Percentiles rank a stretch among this genome's conserved stretches.
Evolutionary conservation across 2,329 filamentous ascomycete species (phyloP).

Genomic region (Penicillium digitatum): DNA sequence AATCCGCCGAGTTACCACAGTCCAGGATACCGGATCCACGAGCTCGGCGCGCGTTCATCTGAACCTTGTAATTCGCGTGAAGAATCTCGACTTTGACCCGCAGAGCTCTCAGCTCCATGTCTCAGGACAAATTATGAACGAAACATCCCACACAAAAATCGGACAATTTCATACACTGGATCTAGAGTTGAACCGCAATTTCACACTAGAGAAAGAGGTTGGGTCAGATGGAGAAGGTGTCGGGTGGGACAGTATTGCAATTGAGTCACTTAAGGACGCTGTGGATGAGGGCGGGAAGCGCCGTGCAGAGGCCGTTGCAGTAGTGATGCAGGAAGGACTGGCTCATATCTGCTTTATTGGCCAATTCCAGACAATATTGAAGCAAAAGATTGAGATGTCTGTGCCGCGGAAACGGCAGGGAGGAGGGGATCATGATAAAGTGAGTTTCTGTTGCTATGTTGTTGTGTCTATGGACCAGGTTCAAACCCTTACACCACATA

Average conservation of each 20-base stretch:
- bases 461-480: neutral
- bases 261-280: slow-evolving; percentile 72
- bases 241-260: slow-evolving; percentile 86
- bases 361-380: slow-evolving; percentile 48
- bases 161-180: slow-evolving; percentile 71
- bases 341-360: slow-evolving; percentile 52
- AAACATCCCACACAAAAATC: slow-evolving; percentile 64
- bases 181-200: slow-evolving; percentile 80
- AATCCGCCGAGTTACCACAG: slow-evolving; percentile 62
- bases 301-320: slow-evolving; percentile 77
- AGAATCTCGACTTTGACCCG: slow-evolving; percentile 65
- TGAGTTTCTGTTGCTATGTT: slow-evolving; percentile 11
- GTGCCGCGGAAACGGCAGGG: slow-evolving; percentile 47
- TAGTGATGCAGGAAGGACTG: slow-evolving; percentile 80
- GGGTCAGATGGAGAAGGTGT: slow-evolving; percentile 44
- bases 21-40: slow-evolving; percentile 57
- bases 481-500: neutral
- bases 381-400: slow-evolving; percentile 48
- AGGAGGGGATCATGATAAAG: slow-evolving; percentile 50
- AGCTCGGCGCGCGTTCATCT: slow-evolving; percentile 62
- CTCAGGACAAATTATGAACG: slow-evolving; percentile 60
- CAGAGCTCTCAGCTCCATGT: slow-evolving; percentile 66
- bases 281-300: slow-evolving; percentile 65
- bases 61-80: slow-evolving; percentile 62
- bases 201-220: slow-evolving; percentile 77